Conservation (phyloP, 2,329 filamentous ascomycete genomes). For the Tolypocladium sp. region DNA sequence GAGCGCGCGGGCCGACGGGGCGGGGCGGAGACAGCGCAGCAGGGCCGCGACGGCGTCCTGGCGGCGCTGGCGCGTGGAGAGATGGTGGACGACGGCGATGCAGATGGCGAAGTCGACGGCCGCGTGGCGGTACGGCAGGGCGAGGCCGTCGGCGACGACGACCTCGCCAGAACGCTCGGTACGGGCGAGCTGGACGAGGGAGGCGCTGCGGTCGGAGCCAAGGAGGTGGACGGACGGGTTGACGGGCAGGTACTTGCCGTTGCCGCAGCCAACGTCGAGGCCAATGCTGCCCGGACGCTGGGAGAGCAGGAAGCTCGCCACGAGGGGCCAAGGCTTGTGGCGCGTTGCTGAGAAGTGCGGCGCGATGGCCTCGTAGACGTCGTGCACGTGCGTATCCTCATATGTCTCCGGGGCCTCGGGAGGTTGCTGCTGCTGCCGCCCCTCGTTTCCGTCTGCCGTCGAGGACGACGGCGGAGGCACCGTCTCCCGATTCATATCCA, state of each 20-base stretch:
- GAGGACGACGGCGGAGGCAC: neutral
- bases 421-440: conserved; percentile 5
- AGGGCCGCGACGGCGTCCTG: conserved; percentile 64
- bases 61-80: conserved; percentile 68
- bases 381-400: conserved; percentile 81
- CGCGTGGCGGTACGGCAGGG: conserved; percentile 62
- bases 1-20: conserved; percentile 57
- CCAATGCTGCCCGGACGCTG: conserved; percentile 66
- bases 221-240: conserved; percentile 72
- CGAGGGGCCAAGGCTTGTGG: conserved; percentile 85
- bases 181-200: conserved; percentile 42
- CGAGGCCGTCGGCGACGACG: conserved; percentile 72
- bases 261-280: conserved; percentile 89
- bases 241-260: conserved; percentile 87
- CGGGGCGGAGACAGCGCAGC: conserved; percentile 51
- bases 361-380: conserved; percentile 82
- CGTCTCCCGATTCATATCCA: neutral
- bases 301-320: conserved; percentile 64
- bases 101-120: conserved; percentile 77
- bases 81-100: conserved; percentile 89
- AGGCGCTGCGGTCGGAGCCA: conserved; percentile 70
- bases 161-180: conserved; percentile 47
- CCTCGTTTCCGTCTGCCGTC: neutral
- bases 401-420: conserved; percentile 45
- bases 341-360: conserved; percentile 75